Evolutionary conservation across 108 stramenopile genomes (phyloP).

Genomic region (Fragilariopsis cylindrus): DNA sequence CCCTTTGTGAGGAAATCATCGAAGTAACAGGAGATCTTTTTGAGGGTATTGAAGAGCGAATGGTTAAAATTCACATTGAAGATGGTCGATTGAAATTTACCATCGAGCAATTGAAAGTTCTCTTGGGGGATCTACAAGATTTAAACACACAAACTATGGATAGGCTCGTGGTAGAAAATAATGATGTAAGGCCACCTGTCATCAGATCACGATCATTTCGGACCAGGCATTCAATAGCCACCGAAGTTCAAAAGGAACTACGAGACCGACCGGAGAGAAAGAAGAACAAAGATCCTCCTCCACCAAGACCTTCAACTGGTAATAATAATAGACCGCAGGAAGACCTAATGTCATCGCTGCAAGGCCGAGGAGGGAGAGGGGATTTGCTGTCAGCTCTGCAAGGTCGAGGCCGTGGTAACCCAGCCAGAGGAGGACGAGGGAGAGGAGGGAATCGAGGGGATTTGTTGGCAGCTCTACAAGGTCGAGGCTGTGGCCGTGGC

Average conservation of each 20-base stretch:
- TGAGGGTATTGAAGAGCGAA: constrained; percentile 10
- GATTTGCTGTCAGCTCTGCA: neutral
- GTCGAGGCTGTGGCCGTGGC: constrained; percentile 1
- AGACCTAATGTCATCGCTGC: neutral
- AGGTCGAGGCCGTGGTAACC: neutral
- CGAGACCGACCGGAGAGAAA: neutral
- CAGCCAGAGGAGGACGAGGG: neutral
- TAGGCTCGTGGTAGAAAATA: neutral
- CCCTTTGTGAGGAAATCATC: constrained; percentile 24
- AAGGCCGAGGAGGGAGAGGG: neutral
- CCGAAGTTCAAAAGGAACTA: no score
- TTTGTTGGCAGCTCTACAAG: neutral
- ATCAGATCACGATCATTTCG: neutral
- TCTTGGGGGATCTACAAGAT: constrained; percentile 23
- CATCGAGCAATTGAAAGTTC: constrained; percentile 13
- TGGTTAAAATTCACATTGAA: constrained; percentile 2
- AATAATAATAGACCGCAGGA: neutral
- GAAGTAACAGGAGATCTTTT: constrained; percentile 17
- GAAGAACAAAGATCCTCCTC: neutral
- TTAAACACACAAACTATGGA: constrained; percentile 10
- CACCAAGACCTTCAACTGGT: constrained; percentile 1
- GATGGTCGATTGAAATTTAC: constrained; percentile 16
- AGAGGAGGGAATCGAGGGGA: neutral
- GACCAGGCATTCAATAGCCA: no score
- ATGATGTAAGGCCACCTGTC: neutral